These are phyloP conservation scores for Chlorella sp. DNA, from an alignment of 139 green algal genomes.

Conservation along the genomic window DNA sequence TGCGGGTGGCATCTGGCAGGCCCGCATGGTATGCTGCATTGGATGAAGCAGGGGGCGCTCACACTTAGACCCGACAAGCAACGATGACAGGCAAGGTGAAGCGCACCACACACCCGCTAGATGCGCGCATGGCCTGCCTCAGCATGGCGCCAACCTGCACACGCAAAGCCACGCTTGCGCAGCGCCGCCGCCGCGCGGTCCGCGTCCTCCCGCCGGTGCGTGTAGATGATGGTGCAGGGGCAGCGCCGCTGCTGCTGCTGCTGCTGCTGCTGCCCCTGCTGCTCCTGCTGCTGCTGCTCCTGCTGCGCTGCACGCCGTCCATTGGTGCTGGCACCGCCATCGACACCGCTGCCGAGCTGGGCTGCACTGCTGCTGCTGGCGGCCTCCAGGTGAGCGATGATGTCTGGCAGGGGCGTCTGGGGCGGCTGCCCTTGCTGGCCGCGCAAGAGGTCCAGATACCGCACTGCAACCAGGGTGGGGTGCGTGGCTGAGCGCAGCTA, in stretches of 20 bases:
- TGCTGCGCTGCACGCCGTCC: not conserved
- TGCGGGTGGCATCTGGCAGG: conserved; percentile 25
- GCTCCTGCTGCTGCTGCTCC: not conserved
- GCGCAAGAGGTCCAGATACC: not conserved
- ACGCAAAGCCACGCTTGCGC: conserved; percentile 26
- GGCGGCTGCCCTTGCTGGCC: not conserved
- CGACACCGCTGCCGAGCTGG: not conserved
- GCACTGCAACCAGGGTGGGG: not conserved
- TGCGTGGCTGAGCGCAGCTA: not conserved
- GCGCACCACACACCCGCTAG: too few species aligned
- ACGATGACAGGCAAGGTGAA: too few species aligned
- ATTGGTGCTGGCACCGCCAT: too few species aligned
- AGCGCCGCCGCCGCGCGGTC: conserved; percentile 50
- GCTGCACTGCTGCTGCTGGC: not conserved
- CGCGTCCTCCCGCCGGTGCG: conserved; percentile 45
- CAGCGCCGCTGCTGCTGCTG: not conserved
- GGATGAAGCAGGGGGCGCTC: too few species aligned
- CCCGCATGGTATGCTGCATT: conserved; percentile 72
- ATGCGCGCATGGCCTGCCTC: too few species aligned
- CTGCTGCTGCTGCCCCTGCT: not conserved
- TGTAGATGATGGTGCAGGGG: conserved; percentile 61
- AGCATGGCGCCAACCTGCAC: too few species aligned
- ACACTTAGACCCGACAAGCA: too few species aligned
- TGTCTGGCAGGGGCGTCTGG: not conserved
- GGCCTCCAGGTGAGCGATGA: not conserved